Evolutionary conservation across 768 basidiomycete genomes (phyloP), one percentile per base, ranked within the genome.

Genomic region (Tubosaeta brunneosetosa): DNA sequence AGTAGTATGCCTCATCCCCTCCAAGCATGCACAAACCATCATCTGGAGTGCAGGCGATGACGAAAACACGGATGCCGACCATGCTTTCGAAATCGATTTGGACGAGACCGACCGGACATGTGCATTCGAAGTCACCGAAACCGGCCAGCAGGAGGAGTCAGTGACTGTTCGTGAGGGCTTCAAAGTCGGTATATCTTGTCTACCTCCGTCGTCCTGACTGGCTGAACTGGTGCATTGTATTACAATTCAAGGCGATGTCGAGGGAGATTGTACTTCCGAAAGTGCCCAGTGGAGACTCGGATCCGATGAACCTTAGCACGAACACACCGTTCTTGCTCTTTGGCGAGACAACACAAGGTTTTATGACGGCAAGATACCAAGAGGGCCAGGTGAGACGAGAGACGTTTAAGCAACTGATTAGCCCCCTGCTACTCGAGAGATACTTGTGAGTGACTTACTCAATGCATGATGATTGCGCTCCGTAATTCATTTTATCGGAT

Each of bases 131-230:
- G 82, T 84, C 0, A 62, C 71, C 0, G 79, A 83, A 61, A 80
- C 75, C 6, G 73, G 73, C n/a, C 78, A 82, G 44, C 77, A 82
- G 55, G 79, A 80, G 49, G 82, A 82, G 57, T 69, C 71, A 6
- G 78, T 80, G 2, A 61, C 63, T 1, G 60, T 67, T 6, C 69
- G 71, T 14, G 64, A 68, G 4, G 81, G 81, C 0, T 81, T 82
- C 58, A 67, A 63, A 56, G 82, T 81, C 12, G 58, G 11, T 66
- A 4, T 19, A 7, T 13, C 42, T 45, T 22, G 3, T 6, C 17
- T 12, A 12, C 1, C 16, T 17, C 2, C 1, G 7, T 32, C n/a
- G 0, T 31, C 14, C 29, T 2, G 10, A 12, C 26, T 50, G 41
- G 56, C 29, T 12, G 27, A 3, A 5, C 12, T 37, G 45, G 6